phyloP scores from a whole-genome alignment of 305 asterid species.

The Fraxinus greggii region DNA sequence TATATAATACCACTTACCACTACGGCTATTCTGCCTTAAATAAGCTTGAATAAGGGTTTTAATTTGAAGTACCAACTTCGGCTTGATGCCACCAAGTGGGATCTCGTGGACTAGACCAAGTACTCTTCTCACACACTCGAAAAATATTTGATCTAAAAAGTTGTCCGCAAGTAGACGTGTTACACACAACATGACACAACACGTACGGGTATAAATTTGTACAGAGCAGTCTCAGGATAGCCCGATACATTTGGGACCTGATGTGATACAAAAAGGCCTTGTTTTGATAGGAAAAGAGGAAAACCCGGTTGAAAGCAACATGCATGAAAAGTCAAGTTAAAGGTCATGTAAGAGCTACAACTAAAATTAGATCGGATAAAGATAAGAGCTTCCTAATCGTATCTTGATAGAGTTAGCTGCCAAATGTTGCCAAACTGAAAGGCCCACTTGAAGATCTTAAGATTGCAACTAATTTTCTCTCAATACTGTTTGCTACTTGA shows the following conservation, averaged over 20 bases:
- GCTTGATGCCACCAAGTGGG: neutral
- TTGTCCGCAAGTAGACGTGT: too few relatives aligned
- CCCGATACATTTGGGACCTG: neutral
- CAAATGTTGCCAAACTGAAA: neutral
- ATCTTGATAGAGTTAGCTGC: neutral
- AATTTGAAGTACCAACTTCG: too few relatives aligned
- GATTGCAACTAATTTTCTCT: neutral
- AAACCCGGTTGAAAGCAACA: too few relatives aligned
- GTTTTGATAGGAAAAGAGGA: neutral
- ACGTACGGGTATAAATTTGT: neutral
- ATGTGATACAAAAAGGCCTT: neutral
- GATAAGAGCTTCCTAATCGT: neutral
- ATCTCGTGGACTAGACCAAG: neutral
- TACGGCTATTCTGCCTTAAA: neutral
- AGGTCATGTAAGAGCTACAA: neutral
- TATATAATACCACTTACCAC: neutral
- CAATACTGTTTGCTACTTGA: neutral
- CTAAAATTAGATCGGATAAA: neutral
- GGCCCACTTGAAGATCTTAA: neutral
- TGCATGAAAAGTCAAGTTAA: neutral
- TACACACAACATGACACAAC: neutral
- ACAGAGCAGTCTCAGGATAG: neutral
- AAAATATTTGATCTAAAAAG: neutral
- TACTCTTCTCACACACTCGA: neutral
- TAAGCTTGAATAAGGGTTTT: neutral